Evolutionary conservation across 108 stramenopile species (phyloP), one percentile per base, ranked within the genome.

Genomic region (Nitzschia sp.): DNA sequence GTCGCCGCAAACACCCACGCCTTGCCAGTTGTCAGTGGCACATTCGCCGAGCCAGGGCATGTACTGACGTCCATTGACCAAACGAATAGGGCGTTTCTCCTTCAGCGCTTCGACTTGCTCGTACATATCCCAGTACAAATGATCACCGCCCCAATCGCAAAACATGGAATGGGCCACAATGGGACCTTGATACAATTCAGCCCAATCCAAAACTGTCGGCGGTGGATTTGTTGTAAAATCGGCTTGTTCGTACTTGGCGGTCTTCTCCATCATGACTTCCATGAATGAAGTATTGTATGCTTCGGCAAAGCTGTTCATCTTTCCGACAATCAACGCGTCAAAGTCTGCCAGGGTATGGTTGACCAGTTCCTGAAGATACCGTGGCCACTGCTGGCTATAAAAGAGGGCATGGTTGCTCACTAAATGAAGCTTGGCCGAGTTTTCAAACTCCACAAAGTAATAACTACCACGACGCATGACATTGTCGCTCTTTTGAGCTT

Each of bases 121-220:
- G 19, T 29, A 18, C 29, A 65, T 48, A 18, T 49, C 49, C 6
- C n/a, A 27, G 33, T 65, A 23, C 38, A 62, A 45, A 13, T 51
- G 19, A 2, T 65, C 48, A 13, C 31, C 29, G 30, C 64, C 64
- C 47, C 48, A 65, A 51, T 65, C 47, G 6, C 25, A 19, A 28
- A 65, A 32, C 49, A 65, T 49, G 31, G 64, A 65, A 33, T 65
- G 64, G 9, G 64, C 64, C 9, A 65, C 64, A 25, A 65, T 65
- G 26, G 64, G 64, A 1, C 64, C 64, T 18, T 49, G 47, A 34
- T 23, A 65, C 29, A 51, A 6, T 4, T 51, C 48, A 17, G 64
- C 28, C 49, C 49, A 51, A 18, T 65, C 64, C 3, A 18, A n/a
- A 1, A 65, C 17, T 9, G 47, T 31, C n/a, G 64, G 64, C n/a